These are phyloP conservation scores for Zasmidium angulare DNA, from an alignment of 2,329 filamentous ascomycete genomes.

Conservation along the genomic window DNA sequence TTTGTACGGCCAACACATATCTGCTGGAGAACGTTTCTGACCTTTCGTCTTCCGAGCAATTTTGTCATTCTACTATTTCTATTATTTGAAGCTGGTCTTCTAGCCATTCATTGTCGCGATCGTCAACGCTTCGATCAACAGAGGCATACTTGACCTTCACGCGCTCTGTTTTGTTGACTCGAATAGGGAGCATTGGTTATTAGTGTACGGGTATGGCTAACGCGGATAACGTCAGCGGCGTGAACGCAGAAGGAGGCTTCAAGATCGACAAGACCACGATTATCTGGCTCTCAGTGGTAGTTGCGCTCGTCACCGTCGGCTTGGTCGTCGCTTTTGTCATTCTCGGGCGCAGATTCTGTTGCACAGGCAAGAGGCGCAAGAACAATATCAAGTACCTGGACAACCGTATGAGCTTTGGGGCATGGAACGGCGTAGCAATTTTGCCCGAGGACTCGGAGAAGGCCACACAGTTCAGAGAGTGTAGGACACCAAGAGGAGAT, in stretches of 20 bases:
- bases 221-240: no score
- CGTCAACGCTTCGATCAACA: no score
- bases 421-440: background rate
- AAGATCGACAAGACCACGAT: background rate
- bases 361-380: background rate
- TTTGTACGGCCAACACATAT: background rate
- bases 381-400: background rate
- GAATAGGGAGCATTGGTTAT: background rate
- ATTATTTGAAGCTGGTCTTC: background rate
- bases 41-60: background rate
- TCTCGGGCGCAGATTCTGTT: background rate
- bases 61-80: background rate
- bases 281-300: background rate
- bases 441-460: background rate
- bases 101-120: background rate
- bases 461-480: background rate
- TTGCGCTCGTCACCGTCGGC: background rate
- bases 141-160: no score
- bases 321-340: background rate
- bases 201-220: no score
- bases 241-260: background rate
- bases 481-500: background rate
- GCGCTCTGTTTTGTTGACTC: background rate
- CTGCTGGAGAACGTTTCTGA: background rate
- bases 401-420: background rate